These are phyloP conservation scores for Wakefieldia striispora DNA, from an alignment of 768 basidiomycete genomes.

Conservation along the genomic window DNA sequence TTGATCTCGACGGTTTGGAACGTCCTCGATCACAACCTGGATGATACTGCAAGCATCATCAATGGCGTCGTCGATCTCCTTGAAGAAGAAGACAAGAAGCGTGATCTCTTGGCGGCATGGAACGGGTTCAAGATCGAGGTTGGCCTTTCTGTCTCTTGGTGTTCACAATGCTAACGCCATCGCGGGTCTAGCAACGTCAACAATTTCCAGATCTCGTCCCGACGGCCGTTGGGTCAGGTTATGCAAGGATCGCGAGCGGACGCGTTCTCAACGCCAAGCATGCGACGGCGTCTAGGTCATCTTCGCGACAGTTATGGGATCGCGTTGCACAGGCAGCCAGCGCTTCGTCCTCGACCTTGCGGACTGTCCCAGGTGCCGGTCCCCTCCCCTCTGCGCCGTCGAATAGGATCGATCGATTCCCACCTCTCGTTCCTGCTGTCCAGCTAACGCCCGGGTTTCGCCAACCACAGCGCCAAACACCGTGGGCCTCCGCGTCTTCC, in stretches of 20 bases:
- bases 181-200: slow-evolving; percentile 63
- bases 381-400: slow-evolving; percentile 29
- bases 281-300: slow-evolving; percentile 57
- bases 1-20: slow-evolving; percentile 89
- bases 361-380: slow-evolving; percentile 13
- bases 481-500: slow-evolving; percentile 48
- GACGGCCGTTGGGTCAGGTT: slow-evolving; percentile 57
- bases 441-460: slow-evolving; percentile 29
- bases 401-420: slow-evolving; percentile 28
- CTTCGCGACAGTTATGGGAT: slow-evolving; percentile 75
- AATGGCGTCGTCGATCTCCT: slow-evolving; percentile 73
- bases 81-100: slow-evolving; percentile 83
- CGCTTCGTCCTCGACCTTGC: slow-evolving; percentile 40
- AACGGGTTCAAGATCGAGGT: slow-evolving; percentile 85
- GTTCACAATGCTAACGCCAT: neutral
- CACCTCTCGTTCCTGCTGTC: slow-evolving; percentile 18
- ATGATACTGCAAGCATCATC: slow-evolving; percentile 72
- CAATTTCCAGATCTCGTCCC: slow-evolving; percentile 80
- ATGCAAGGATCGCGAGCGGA: slow-evolving; percentile 77
- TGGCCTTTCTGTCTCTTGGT: slow-evolving; percentile 43
- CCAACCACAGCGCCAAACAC: slow-evolving; percentile 52
- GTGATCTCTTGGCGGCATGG: slow-evolving; percentile 72
- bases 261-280: slow-evolving; percentile 84
- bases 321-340: slow-evolving; percentile 82
- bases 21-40: slow-evolving; percentile 61